Base-by-base conservation (phyloP, 805 yeast species). In the Teunomyces aglyptinius region DNA sequence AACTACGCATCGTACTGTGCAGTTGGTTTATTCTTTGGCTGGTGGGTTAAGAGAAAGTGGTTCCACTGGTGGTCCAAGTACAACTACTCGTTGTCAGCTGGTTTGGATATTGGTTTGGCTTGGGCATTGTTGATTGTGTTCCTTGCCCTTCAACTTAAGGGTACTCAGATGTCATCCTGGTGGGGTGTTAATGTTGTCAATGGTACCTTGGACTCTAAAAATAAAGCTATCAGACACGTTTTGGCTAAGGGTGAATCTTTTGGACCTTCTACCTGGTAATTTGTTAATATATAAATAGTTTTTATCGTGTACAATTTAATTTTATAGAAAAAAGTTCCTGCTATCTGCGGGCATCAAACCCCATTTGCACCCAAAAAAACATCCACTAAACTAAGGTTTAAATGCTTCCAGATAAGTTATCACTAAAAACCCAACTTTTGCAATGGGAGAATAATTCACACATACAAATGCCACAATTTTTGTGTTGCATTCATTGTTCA, bases 101-200 rank as follows among this genome's bases (percentile, higher is more conserved):
- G 75, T 38, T 62, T 72, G 58, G 75, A 71, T 53, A 66, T 70
- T 48, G 76, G 77, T 26, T 66, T 72, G 51, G 74, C 67, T 3
- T 62, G 61, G 58, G 49, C 59, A 11, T 47, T 55, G 46, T 56
- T 62, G 55, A 46, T 62, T 42, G 53, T 61, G 35, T 62, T 62
- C 59, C 59, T 61, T 60, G 51, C 56, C 35, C 41, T 55, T 43
- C 39, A 43, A 38, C 48, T 52, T 36, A 39, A 56, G 39, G 45
- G 43, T 50, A 51, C 63, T 15, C 33, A 41, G 40, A 54, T 61
- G 57, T 66, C 70, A 41, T 41, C 46, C 6, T 85, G 91, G 91
- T 85, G 91, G 91, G 91, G 89, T 15, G 78, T 75, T 46, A 61
- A 57, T 41, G 81, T 77, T 38, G 64, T 69, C 26, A 64, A 67